Conservation (phyloP, 1,284 basidiomycete genomes). For the Cystobasidium pallidum region DNA sequence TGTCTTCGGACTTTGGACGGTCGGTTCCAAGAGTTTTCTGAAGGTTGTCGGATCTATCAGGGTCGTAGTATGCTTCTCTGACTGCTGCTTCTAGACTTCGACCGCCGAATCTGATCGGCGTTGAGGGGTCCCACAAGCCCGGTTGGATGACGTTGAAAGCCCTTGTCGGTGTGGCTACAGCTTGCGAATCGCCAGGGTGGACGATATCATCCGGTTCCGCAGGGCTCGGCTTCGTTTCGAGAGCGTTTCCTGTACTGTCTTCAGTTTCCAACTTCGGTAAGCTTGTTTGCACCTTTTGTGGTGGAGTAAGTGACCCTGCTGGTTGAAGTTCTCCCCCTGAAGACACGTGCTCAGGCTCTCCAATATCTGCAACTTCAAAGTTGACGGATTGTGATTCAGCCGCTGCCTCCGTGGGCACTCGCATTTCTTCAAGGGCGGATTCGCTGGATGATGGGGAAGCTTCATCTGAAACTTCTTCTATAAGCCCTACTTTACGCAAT, state of each 20-base stretch:
- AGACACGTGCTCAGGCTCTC: no score
- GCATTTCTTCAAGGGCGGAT: neutral
- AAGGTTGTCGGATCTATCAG: conserved; percentile 25
- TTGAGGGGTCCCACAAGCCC: conserved; percentile 42
- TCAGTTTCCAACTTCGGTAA: neutral
- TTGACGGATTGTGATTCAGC: neutral
- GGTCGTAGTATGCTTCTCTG: conserved; percentile 43
- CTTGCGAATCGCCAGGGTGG: neutral
- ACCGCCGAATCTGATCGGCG: conserved; percentile 43
- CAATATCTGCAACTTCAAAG: neutral
- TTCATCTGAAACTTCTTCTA: neutral
- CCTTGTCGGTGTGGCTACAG: conserved; percentile 16
- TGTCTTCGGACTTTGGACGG: neutral
- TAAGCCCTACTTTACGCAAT: neutral
- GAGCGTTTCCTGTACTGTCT: neutral
- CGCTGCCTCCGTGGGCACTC: neutral
- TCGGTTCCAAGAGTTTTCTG: conserved; percentile 9
- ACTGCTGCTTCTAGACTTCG: conserved; percentile 41
- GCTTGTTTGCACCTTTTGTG: neutral
- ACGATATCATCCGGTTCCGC: neutral
- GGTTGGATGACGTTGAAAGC: conserved; percentile 38
- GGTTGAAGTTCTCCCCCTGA: no score
- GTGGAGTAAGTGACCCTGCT: no score
- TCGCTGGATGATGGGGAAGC: neutral
- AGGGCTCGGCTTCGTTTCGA: neutral